Base-by-base conservation (phyloP, 306 rosid species). In the Quercus wislizeni region DNA sequence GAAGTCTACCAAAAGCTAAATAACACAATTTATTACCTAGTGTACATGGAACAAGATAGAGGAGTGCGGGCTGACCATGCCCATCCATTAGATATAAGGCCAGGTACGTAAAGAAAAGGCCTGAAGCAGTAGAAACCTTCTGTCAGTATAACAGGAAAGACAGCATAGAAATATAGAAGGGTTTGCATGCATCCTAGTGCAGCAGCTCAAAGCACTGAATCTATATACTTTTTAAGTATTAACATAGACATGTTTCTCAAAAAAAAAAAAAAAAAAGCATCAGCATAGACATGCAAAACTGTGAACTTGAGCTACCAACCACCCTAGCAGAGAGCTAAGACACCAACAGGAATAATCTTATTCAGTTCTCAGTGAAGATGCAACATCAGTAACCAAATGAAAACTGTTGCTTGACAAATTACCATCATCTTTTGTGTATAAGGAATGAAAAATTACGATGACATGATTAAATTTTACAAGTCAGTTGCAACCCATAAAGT, bases 51-150 rank as follows among this genome's bases (percentile, higher is more conserved):
- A 94, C 98, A 55, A 94, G 97, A 87, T 94, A 94, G 25, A 94
- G 98, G 5, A 94, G 97, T 70, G 98, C 98, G 61, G 98, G 98
- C 79, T 94, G 98, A 75, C 98, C 98, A 65, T 94, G 90, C 65
- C 98, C 97, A 11, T 91, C 68, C 98, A 94, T 94, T 64, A 94
- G 6, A 83, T 91, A 94, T 74, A 94, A 67, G 64, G 89, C 98
- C 73, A 91, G 33, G 81, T 94, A 94, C 3, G 97, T 94, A 4
- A 91, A 72, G 73, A 77, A 71, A 30, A 94, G 93, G 23, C 97
- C 98, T 94, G 87, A 61, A 83, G 78, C 65, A 69, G 28, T 64
- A 85, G 79, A 51, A 58, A 55, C 38, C 41, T 43, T 25, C 74
- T 35, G 58, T 88, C 57, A 86, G 58, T 55, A 55, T 17, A 68